A percentile compares a stretch with the other conserved stretches of the same genome.
Evolutionary conservation across 2,329 filamentous ascomycete genomes (phyloP).

Genomic region (Venturia pyrina): DNA sequence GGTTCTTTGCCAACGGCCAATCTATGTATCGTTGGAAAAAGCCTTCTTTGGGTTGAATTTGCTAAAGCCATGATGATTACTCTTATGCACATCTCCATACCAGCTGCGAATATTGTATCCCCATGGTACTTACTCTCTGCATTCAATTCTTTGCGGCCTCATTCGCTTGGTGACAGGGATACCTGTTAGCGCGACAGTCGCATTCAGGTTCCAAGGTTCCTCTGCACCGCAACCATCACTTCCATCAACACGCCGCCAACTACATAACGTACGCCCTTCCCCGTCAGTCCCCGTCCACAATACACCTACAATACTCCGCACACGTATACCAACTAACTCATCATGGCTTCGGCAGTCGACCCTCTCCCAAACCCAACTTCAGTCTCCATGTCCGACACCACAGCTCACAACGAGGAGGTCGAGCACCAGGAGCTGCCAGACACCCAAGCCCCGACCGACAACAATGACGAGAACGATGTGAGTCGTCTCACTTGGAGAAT

Average conservation of each 20-base stretch:
- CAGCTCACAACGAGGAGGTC: constrained; percentile 12
- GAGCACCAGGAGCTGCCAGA: constrained; percentile 13
- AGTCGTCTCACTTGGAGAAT: background rate
- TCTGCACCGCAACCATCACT: background rate
- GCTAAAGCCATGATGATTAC: too few relatives aligned
- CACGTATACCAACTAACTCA: constrained; percentile 1
- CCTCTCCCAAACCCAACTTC: background rate
- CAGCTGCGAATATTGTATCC: background rate
- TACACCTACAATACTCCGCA: background rate
- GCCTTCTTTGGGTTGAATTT: too few relatives aligned
- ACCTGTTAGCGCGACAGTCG: background rate
- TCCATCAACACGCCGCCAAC: background rate
- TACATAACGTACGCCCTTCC: background rate
- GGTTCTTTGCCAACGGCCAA: too few relatives aligned
- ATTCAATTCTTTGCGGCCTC: background rate
- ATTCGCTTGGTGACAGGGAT: background rate
- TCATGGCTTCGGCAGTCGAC: background rate
- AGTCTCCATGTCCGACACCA: constrained; percentile 14
- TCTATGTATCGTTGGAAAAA: background rate
- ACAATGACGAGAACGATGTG: constrained; percentile 5
- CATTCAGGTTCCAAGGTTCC: background rate
- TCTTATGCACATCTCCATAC: too few relatives aligned
- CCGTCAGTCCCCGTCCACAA: background rate
- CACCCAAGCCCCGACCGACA: background rate
- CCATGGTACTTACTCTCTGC: background rate